These are phyloP conservation scores for Aureobasidium melanogenum DNA, from an alignment of 2,329 filamentous ascomycete genomes.

Conservation along the genomic window DNA sequence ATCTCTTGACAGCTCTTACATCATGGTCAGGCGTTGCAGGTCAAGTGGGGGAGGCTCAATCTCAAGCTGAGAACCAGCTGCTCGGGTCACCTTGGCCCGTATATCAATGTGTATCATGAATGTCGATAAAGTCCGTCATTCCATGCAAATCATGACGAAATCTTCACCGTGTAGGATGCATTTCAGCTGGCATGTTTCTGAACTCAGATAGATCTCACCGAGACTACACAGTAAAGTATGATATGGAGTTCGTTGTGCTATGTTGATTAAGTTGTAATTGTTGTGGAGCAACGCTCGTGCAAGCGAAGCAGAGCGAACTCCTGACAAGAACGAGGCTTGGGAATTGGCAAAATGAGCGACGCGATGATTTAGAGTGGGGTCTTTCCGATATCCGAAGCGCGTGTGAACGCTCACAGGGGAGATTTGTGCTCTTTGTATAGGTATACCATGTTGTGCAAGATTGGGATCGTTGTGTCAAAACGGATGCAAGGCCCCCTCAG, in stretches of 20 bases:
- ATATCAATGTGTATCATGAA: conserved; percentile 6
- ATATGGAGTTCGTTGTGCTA: neutral
- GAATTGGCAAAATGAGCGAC: neutral
- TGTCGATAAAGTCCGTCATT: conserved; percentile 7
- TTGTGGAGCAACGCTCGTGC: neutral
- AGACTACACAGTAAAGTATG: neutral
- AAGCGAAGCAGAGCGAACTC: neutral
- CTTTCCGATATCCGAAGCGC: neutral
- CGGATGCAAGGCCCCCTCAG: neutral
- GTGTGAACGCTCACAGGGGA: neutral
- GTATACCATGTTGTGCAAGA: neutral
- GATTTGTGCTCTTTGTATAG: neutral
- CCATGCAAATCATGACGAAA: neutral
- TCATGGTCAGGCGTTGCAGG: neutral
- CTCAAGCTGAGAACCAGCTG: neutral
- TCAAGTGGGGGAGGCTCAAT: neutral
- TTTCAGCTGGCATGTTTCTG: neutral
- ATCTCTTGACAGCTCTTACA: neutral
- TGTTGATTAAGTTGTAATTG: conserved; percentile 1
- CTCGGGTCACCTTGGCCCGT: neutral
- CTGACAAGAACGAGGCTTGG: neutral
- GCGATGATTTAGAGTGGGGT: neutral
- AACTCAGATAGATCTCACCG: neutral
- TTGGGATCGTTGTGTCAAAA: neutral
- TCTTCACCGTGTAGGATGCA: neutral